Evolutionary conservation across 2,329 filamentous ascomycete species (phyloP).

Genomic region (Meredithiella fracta): DNA sequence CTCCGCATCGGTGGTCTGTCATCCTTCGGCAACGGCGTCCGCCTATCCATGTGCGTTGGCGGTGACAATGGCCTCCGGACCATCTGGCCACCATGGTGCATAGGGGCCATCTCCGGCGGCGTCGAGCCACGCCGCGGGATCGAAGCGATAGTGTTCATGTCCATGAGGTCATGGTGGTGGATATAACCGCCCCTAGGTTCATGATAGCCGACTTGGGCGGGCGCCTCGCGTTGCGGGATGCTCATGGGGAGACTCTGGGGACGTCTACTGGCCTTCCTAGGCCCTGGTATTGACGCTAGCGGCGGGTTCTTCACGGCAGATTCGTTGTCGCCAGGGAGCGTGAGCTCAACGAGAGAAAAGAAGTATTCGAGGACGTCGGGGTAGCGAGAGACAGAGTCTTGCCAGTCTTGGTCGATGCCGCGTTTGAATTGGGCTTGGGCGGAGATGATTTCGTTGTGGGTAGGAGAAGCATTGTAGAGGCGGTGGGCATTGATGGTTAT

Average conservation of each 20-base stretch:
- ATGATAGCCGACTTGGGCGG: no score
- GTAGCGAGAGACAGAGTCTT: slow-evolving; percentile 56
- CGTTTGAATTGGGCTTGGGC: slow-evolving; percentile 52
- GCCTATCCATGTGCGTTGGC: slow-evolving; percentile 8
- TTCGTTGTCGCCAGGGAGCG: slow-evolving; percentile 46
- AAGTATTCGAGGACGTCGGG: slow-evolving; percentile 73
- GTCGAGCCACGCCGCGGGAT: slow-evolving; percentile 23
- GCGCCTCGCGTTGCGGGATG: no score
- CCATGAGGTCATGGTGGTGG: no score
- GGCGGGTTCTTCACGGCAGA: slow-evolving; percentile 42
- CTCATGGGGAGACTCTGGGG: no score
- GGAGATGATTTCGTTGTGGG: slow-evolving; percentile 44
- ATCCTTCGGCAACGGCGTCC: slow-evolving; percentile 8
- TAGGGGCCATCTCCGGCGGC: slow-evolving; percentile 20
- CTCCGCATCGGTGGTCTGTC: neutral
- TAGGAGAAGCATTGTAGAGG: slow-evolving; percentile 40
- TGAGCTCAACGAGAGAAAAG: slow-evolving; percentile 52
- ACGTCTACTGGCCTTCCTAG: slow-evolving; percentile 31
- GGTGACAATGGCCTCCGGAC: slow-evolving; percentile 25
- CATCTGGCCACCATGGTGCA: slow-evolving; percentile 16
- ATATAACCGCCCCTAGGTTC: no score
- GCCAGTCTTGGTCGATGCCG: slow-evolving; percentile 67
- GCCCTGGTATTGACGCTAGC: slow-evolving; percentile 34
- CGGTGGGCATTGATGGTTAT: slow-evolving; percentile 39
- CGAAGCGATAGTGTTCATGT: neutral